Conservation (phyloP, 164 flowering plant species). For the Chloranthus sessilifolius region DNA sequence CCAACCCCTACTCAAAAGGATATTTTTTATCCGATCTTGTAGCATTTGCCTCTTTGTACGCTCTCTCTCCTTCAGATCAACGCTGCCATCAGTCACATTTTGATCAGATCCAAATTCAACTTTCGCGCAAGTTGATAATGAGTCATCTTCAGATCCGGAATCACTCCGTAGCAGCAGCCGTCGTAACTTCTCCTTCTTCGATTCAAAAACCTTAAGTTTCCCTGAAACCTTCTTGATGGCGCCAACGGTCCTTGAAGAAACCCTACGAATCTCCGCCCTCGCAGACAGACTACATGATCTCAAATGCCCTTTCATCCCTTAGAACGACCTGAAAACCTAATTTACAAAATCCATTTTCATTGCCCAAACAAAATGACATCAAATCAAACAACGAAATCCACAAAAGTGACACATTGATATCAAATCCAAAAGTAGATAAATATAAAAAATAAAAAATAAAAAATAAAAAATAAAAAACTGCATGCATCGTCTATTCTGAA, state of each 20-base stretch:
- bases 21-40: constrained; percentile 41
- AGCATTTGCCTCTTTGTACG: constrained; percentile 38
- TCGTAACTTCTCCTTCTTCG: constrained; percentile 43
- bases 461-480: no score
- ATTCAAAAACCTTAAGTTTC: constrained; percentile 11
- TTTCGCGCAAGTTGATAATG: constrained; percentile 10
- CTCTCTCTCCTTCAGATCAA: not conserved
- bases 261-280: constrained; percentile 37
- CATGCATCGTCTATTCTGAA: no score
- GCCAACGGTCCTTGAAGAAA: constrained; percentile 42
- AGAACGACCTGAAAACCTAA: constrained; percentile 16
- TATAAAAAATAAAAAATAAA: no score
- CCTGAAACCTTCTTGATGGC: constrained; percentile 36
- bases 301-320: constrained; percentile 40
- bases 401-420: no score
- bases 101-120: constrained; percentile 28
- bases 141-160: constrained; percentile 48
- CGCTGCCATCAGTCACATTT: constrained; percentile 1
- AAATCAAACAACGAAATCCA: not conserved
- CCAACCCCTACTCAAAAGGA: constrained; percentile 71
- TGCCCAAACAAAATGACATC: constrained; percentile 3
- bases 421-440: no score
- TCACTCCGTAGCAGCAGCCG: constrained; percentile 33
- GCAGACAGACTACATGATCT: constrained; percentile 30
- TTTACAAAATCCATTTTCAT: not conserved